Base-by-base conservation (phyloP, 2,329 filamentous ascomycete genomes). In the Alternaria alternata region DNA sequence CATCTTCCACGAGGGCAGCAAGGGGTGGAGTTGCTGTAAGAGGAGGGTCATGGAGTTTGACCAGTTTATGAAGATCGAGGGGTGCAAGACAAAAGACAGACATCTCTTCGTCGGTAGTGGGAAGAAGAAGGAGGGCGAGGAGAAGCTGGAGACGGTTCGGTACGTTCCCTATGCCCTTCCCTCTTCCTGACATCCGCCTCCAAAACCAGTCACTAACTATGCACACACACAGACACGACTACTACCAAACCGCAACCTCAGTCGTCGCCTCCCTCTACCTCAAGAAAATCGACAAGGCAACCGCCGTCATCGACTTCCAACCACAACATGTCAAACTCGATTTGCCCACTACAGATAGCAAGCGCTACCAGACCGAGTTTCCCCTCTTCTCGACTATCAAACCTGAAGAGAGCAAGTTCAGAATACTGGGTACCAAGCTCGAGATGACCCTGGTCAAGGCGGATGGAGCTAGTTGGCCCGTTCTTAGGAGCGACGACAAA, bases 11-110 rank as follows among this genome's bases (percentile, higher is more conserved):
- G 95, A 99, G 82, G 95, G 95, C 36, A 96, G 92, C 54, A 99
- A 99, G 83, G 95, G 95, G 1, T 99, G 95, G 85, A 93, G 89
- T 61, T 99, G 95, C 84, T 99, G 95, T 82, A 98, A 98, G 86
- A 86, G 93, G 71, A 87, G 93, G 38, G 95, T 99, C 59, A 82
- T 99, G 60, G 95, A 99, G 76, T 99, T 99, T 79, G 94, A 99
- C 78, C 91, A 98, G 79, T 99, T 99, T 81, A 89, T 99, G 89
- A 95, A 92, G 80, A 94, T 99, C 61, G 89, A 91, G 70, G 95
- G 95, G 1, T 99, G 95, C 81, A 89, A 88, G 77, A 93, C 90
- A 43, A 95, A 94, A 80, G 83, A 85, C 43, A 85, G 86, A 61
- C 95, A 99, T 82, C 80, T 97, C 67, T 99, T 97, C 73, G 85